phyloP scores from a whole-genome alignment of 164 flowering plant species.

The Euptelea pleiosperma region DNA sequence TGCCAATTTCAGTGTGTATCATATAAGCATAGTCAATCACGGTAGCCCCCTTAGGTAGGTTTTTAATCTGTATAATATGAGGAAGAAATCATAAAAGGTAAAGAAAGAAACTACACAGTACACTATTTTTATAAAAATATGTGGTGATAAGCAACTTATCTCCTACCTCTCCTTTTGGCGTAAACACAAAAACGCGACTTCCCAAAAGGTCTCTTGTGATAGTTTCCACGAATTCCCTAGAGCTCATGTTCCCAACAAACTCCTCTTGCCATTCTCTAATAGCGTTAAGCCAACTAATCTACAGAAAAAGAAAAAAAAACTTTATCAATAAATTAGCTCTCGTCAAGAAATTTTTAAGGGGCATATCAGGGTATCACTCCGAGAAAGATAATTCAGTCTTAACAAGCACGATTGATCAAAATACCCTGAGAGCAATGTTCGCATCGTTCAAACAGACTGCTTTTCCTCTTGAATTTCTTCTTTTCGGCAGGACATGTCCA shows the following conservation, averaged over 20 bases:
- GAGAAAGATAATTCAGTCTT: constrained; percentile 8
- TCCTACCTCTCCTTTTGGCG: constrained; percentile 94
- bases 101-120: background rate
- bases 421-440: constrained; percentile 91
- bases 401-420: constrained; percentile 9
- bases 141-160: too few relatives aligned
- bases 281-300: constrained; percentile 99
- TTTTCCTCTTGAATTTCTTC: constrained; percentile 66
- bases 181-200: constrained; percentile 94
- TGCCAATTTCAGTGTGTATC: constrained; percentile 97
- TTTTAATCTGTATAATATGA: constrained; percentile 62
- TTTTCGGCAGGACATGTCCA: constrained; percentile 50
- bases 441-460: constrained; percentile 73
- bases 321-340: constrained; percentile 24
- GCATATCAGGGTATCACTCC: constrained; percentile 1
- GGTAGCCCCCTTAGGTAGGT: constrained; percentile 92
- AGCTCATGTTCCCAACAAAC: constrained; percentile 98
- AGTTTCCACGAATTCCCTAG: constrained; percentile 96
- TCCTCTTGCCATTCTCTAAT: constrained; percentile 99
- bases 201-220: constrained; percentile 88
- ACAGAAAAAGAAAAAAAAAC: constrained; percentile 22
- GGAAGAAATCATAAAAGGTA: background rate
- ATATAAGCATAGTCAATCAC: constrained; percentile 95
- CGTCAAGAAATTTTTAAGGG: constrained; percentile 6
- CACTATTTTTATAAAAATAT: background rate